Percentiles rank a stretch among this genome's conserved stretches.
Conservation (phyloP, 352 stramenopile species). For the Pythium phragmiticola region DNA sequence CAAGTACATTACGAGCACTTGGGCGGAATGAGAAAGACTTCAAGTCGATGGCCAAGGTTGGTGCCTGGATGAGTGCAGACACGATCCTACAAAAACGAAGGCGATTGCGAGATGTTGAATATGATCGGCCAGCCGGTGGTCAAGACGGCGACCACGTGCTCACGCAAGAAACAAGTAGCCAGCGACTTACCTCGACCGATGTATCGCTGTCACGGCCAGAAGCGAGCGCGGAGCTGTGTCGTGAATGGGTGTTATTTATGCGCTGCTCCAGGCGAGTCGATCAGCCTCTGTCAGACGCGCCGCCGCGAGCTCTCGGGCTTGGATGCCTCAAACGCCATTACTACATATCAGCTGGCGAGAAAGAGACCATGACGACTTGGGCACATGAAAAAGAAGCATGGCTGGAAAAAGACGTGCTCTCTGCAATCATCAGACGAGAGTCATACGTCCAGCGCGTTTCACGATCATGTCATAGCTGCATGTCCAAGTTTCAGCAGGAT, state of each 20-base stretch:
- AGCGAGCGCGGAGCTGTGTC: conserved; percentile 46
- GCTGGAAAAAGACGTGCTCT: conserved; percentile 61
- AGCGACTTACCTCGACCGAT: conserved; percentile 15
- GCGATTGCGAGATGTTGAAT: conserved; percentile 29
- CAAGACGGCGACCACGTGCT: conserved; percentile 46
- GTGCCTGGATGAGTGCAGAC: conserved; percentile 57
- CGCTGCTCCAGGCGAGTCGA: conserved; percentile 38
- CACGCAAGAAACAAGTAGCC: conserved; percentile 36
- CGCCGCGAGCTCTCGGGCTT: conserved; percentile 32
- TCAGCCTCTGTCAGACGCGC: conserved; percentile 5
- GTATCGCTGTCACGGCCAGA: conserved; percentile 42
- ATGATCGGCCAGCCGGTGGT: conserved; percentile 9
- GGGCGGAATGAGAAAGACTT: conserved; percentile 51
- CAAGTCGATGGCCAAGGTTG: conserved; percentile 60
- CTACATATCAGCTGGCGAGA: conserved; percentile 69
- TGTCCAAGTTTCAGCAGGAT: conserved; percentile 66
- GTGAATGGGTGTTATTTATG: conserved; percentile 73
- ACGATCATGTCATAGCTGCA: conserved; percentile 48
- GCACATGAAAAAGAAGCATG: conserved; percentile 58
- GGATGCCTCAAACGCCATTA: conserved; percentile 73
- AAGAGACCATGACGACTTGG: conserved; percentile 56
- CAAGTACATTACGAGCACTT: conserved; percentile 36
- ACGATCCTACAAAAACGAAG: conserved; percentile 46
- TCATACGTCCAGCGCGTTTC: conserved; percentile 40
- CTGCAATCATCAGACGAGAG: conserved; percentile 63